phyloP scores from a whole-genome alignment of 2,329 filamentous ascomycete species.

The Phaeomoniella chlamydospora region DNA sequence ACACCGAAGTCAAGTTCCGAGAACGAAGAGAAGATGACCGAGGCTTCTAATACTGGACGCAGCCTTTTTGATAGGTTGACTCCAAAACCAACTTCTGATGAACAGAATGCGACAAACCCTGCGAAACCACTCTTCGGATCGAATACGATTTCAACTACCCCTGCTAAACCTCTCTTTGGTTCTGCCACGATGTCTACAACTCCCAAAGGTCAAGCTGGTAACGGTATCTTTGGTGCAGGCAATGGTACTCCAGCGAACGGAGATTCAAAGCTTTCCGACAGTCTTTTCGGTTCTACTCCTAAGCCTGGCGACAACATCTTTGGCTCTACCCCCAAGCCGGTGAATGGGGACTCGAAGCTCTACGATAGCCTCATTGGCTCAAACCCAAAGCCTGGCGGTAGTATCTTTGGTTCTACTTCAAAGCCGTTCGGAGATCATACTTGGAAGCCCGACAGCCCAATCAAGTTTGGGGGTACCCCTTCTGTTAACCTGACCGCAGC shows the following conservation, averaged over 20 bases:
- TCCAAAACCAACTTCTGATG: slow-evolving; percentile 4
- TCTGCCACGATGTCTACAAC: neutral
- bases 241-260: slow-evolving; percentile 11
- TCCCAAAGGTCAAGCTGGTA: slow-evolving; percentile 5
- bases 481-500: slow-evolving; percentile 14
- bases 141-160: neutral
- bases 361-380: slow-evolving; percentile 1
- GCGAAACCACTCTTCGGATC: neutral
- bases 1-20: neutral
- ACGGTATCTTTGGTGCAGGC: slow-evolving; percentile 15
- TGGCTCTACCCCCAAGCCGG: slow-evolving; percentile 12
- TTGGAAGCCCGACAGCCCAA: slow-evolving; percentile 31
- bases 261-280: neutral
- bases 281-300: slow-evolving; percentile 1
- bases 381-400: neutral
- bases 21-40: neutral
- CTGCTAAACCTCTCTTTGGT: neutral
- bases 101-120: neutral
- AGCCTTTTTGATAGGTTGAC: slow-evolving; percentile 12
- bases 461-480: slow-evolving; percentile 28
- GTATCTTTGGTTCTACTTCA: neutral
- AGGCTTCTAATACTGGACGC: slow-evolving; percentile 7
- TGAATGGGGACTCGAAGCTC: slow-evolving; percentile 3
- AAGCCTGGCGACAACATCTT: slow-evolving; percentile 13
- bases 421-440: slow-evolving; percentile 25